These are phyloP conservation scores for Geotrichum citri-aurantii DNA, from an alignment of 1,139 yeast genomes.

Conservation along the genomic window DNA sequence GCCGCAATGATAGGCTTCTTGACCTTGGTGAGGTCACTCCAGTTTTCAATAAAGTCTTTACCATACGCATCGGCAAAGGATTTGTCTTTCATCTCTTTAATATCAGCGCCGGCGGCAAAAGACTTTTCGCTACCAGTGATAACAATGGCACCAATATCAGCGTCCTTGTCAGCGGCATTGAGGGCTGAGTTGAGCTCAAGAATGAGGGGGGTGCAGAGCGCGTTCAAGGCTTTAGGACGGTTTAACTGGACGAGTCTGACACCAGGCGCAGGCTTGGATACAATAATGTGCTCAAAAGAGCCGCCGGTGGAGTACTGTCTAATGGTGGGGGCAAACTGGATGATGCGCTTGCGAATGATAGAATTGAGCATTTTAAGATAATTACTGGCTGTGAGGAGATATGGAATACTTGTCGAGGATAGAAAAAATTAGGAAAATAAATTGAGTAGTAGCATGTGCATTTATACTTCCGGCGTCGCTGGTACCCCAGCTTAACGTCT, in stretches of 20 bases:
- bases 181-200: constrained; percentile 42
- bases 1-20: constrained; percentile 48
- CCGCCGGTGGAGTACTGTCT: constrained; percentile 27
- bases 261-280: constrained; percentile 39
- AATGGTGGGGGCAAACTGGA: neutral
- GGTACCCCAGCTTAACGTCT: neutral
- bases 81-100: constrained; percentile 45
- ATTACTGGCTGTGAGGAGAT: neutral
- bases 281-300: constrained; percentile 38
- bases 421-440: neutral
- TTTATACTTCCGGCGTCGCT: neutral
- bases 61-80: constrained; percentile 38
- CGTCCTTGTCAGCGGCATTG: constrained; percentile 37
- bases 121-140: constrained; percentile 44
- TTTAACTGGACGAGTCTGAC: constrained; percentile 52
- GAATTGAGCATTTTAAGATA: constrained; percentile 1
- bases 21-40: constrained; percentile 37
- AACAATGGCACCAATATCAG: constrained; percentile 43
- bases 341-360: neutral
- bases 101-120: constrained; percentile 51
- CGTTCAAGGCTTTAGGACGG: constrained; percentile 62
- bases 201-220: constrained; percentile 49
- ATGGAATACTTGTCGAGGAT: neutral
- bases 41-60: constrained; percentile 36
- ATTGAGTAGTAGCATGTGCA: neutral